Evolutionary conservation across 2,329 filamentous ascomycete genomes (phyloP).

Genomic region (Colletotrichum tamarilloi): DNA sequence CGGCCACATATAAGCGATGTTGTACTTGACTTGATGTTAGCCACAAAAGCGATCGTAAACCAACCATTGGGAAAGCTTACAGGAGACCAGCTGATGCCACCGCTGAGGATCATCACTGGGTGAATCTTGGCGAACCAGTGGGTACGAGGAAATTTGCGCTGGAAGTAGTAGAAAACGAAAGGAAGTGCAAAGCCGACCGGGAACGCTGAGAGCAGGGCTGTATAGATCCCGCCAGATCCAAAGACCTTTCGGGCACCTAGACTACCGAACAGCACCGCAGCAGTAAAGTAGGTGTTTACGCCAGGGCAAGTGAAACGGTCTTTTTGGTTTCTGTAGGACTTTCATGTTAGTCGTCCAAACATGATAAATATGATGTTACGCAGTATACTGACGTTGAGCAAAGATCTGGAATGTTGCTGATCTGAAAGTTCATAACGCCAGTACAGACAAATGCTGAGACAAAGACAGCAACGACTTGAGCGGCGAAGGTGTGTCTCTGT

Average conservation of each 20-base stretch:
- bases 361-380: not conserved
- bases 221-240: conserved; percentile 49
- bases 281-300: conserved; percentile 49
- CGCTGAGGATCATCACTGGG: conserved; percentile 50
- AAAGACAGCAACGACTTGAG: conserved; percentile 48
- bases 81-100: conserved; percentile 48
- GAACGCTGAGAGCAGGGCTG: conserved; percentile 47
- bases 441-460: conserved; percentile 47
- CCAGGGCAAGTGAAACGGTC: conserved; percentile 44
- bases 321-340: conserved; percentile 32
- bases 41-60: not conserved
- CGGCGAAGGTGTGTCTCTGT: conserved; percentile 48
- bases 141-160: conserved; percentile 46
- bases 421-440: conserved; percentile 51
- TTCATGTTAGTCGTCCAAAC: not conserved
- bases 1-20: conserved; percentile 56
- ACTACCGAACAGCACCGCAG: conserved; percentile 54
- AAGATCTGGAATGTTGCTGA: conserved; percentile 41
- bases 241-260: conserved; percentile 52
- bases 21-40: conserved; percentile 41
- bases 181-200: conserved; percentile 48
- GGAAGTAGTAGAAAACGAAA: conserved; percentile 45
- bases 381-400: conserved; percentile 38
- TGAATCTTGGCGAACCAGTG: conserved; percentile 51
- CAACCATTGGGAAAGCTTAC: not conserved